Evolutionary conservation across 2,329 filamentous ascomycete genomes (phyloP).

Genomic region (Alternaria sp.): DNA sequence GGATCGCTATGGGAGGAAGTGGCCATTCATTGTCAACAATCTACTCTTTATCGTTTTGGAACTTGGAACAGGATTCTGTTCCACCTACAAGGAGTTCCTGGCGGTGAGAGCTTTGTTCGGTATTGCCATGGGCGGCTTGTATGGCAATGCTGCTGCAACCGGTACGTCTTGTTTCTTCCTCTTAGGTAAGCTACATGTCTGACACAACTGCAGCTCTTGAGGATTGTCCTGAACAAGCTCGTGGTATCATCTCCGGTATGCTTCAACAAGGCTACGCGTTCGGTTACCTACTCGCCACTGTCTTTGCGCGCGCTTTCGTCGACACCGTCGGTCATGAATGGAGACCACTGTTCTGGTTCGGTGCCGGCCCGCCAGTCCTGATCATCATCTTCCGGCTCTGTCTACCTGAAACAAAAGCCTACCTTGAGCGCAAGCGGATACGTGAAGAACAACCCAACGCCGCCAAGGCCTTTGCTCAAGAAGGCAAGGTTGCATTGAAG

Average conservation of each 20-base stretch:
- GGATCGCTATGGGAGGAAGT: conserved; percentile 65
- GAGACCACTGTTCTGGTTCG: conserved; percentile 91
- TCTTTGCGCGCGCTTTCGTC: conserved; percentile 69
- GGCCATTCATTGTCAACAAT: conserved; percentile 67
- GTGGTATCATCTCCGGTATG: conserved; percentile 68
- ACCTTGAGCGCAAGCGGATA: conserved; percentile 70
- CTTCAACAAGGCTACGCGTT: conserved; percentile 71
- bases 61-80: conserved; percentile 66
- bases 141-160: conserved; percentile 69
- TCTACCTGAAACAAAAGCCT: conserved; percentile 81
- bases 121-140: conserved; percentile 70
- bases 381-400: conserved; percentile 81
- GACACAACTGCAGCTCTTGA: conserved; percentile 59
- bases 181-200: neutral
- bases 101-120: conserved; percentile 68
- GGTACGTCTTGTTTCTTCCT: conserved; percentile 26
- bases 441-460: conserved; percentile 67
- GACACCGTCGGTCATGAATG: conserved; percentile 80
- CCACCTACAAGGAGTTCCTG: conserved; percentile 66
- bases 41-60: conserved; percentile 68
- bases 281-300: conserved; percentile 68
- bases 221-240: conserved; percentile 66
- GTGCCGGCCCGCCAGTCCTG: conserved; percentile 77
- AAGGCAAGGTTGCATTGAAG: conserved; percentile 80
- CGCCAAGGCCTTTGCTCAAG: conserved; percentile 72